Percentiles rank a stretch among this genome's conserved stretches.
phyloP scores from a whole-genome alignment of 208 protist species.

The Herpetomonas samuelpessoai region DNA sequence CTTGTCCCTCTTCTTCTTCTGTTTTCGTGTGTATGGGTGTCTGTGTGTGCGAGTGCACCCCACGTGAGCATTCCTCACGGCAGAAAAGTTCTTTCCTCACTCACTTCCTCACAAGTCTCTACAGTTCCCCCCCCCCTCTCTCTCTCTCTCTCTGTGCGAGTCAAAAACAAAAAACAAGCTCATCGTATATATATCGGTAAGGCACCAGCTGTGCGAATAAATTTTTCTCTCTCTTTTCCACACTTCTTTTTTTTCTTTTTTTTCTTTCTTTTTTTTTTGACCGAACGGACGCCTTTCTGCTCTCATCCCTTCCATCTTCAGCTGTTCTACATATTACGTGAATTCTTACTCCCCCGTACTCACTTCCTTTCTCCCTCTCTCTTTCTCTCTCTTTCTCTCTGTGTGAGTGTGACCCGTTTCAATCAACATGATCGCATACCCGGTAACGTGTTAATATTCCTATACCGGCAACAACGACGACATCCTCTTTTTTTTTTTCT shows the following conservation, averaged over 20 bases:
- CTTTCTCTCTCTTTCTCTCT: background rate
- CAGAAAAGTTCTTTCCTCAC: background rate
- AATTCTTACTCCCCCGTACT: background rate
- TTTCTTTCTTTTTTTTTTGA: conserved; percentile 4
- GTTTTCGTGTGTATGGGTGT: too few relatives aligned
- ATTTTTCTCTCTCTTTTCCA: background rate
- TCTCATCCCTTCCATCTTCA: conserved; percentile 1
- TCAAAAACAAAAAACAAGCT: too few relatives aligned
- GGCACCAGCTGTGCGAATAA: background rate
- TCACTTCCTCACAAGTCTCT: background rate
- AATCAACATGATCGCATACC: background rate
- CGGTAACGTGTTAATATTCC: too few relatives aligned
- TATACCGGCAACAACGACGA: too few relatives aligned
- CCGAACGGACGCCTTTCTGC: background rate
- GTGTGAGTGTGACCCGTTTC: conserved; percentile 1
- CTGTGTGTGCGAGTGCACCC: too few relatives aligned
- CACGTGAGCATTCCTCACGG: too few relatives aligned
- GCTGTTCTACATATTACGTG: background rate
- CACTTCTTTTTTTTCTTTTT: conserved; percentile 3
- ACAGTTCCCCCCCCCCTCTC: background rate
- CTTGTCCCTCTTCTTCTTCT: too few relatives aligned
- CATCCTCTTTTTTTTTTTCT: conserved; percentile 6
- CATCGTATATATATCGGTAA: conserved; percentile 5
- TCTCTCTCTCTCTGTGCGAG: background rate
- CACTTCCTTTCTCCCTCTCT: background rate